Base-by-base conservation (phyloP, 179 eudicot genomes). In the Silene coronaria region DNA sequence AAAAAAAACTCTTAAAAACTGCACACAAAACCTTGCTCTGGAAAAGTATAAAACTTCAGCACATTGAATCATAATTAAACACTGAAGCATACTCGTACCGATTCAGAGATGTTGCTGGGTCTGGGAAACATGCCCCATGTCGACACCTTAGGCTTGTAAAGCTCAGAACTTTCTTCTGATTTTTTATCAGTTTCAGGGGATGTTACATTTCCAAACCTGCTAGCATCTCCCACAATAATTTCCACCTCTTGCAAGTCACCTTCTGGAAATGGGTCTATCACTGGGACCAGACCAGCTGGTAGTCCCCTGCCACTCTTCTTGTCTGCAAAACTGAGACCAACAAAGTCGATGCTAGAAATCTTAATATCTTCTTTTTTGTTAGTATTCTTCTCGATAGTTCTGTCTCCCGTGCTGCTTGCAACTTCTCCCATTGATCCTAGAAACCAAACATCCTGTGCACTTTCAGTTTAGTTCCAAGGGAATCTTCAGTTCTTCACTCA, bases 61-160 rank as follows among this genome's bases (percentile, higher is more conserved):
- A 75, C 59, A 23, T 3, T 45, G 6, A 79, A 60, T 30, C 67
- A 62, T 75, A 38, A 36, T 36, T 32, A 61, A 27, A 27, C 11
- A 73, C 13, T 14, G n/a, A 64, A 17, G 64, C 36, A 65, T 65
- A 42, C 51, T 34, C 82, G 59, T 90, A 91, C 96, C 78, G 92
- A 78, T 88, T 90, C 85, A 21, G 96, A 94, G 77, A 91, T 90
- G 84, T 94, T 79, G 69, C 78, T 83, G 26, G 97, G 98, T 77
- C 94, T 89, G 32, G 98, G 97, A 79, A 92, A 90, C 81, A 92
- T 75, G 64, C 98, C 97, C 98, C 97, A 91, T 2, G 97, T 94
- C 48, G 98, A 90, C 83, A 90, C 91, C 85, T 87, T 90, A n/a
- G 97, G 98, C 87, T 91, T 89, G 79, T 93, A 90, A n/a, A 89